These are phyloP conservation scores for Ceratobasidium sp. DNA, from an alignment of 1,284 basidiomycete genomes.

Conservation along the genomic window DNA sequence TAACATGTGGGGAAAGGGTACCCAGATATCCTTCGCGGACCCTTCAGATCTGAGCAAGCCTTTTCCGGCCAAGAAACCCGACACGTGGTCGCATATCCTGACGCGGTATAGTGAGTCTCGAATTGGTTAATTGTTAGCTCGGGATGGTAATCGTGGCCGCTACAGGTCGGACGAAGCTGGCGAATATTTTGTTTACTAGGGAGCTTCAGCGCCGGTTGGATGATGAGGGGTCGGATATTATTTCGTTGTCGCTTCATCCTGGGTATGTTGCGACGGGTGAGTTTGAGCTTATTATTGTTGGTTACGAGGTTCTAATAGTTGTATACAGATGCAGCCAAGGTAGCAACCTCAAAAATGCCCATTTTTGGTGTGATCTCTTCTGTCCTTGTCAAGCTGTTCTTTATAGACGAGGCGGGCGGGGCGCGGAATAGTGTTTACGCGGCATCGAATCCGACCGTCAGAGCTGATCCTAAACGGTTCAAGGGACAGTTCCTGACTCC, in stretches of 20 bases:
- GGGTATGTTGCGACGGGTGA: slow-evolving; percentile 59
- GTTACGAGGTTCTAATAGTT: slow-evolving; percentile 49
- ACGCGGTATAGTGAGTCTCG: slow-evolving; percentile 40
- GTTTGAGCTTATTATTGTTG: slow-evolving; percentile 46
- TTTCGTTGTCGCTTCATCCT: slow-evolving; percentile 57
- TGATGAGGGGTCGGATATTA: slow-evolving; percentile 56
- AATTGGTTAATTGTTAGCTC: not conserved
- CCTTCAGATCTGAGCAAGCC: slow-evolving; percentile 37
- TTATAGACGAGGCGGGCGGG: slow-evolving; percentile 60
- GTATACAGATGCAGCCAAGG: slow-evolving; percentile 9
- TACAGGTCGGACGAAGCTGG: slow-evolving; percentile 59
- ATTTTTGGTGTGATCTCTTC: slow-evolving; percentile 52
- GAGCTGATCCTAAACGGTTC: slow-evolving; percentile 60
- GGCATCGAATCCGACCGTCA: slow-evolving; percentile 62
- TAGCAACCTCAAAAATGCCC: slow-evolving; percentile 48
- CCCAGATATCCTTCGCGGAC: slow-evolving; percentile 29
- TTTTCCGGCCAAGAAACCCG: slow-evolving; percentile 28
- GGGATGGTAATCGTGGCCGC: slow-evolving; percentile 25
- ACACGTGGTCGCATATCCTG: slow-evolving; percentile 25
- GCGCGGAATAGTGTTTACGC: slow-evolving; percentile 65
- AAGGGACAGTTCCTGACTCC: slow-evolving; percentile 65
- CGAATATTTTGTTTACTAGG: slow-evolving; percentile 55
- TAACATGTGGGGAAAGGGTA: slow-evolving; percentile 30
- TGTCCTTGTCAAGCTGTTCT: slow-evolving; percentile 57
- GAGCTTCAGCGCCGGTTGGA: slow-evolving; percentile 56